Conservation (phyloP, 2,329 filamentous ascomycete species). For the Xylaria sp. region DNA sequence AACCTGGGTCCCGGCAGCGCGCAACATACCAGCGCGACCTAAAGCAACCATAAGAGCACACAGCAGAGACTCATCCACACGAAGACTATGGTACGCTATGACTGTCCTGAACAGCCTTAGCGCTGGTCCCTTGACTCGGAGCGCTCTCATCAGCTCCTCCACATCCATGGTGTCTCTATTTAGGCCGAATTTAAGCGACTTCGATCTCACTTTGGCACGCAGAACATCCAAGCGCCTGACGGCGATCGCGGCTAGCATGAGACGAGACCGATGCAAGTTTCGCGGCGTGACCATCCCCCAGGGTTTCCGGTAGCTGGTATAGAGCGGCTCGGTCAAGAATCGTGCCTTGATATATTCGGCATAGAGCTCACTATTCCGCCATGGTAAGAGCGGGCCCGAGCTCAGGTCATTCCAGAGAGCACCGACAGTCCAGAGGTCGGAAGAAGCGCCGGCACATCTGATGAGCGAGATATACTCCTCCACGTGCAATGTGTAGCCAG, state of each 20-base stretch:
- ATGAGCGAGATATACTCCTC: conserved; percentile 60
- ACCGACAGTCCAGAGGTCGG: conserved; percentile 52
- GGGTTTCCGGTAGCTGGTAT: conserved; percentile 59
- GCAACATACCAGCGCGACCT: conserved; percentile 53
- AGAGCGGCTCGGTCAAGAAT: conserved; percentile 59
- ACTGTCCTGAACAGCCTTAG: conserved; percentile 48
- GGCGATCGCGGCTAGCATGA: conserved; percentile 12
- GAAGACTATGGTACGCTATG: conserved; percentile 42
- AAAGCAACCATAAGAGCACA: conserved; percentile 58
- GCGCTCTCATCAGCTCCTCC: conserved; percentile 48
- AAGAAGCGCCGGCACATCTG: conserved; percentile 60
- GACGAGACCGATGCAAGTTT: conserved; percentile 49
- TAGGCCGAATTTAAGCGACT: conserved; percentile 47
- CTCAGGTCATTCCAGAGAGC: conserved; percentile 53
- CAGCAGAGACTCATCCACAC: conserved; percentile 54
- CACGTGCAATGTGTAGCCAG: conserved; percentile 47
- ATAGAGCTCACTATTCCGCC: conserved; percentile 48
- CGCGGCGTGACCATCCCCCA: conserved; percentile 56
- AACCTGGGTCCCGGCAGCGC: conserved; percentile 49
- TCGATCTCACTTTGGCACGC: conserved; percentile 30
- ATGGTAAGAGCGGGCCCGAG: conserved; percentile 37
- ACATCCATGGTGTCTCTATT: conserved; percentile 44
- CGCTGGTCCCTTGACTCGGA: conserved; percentile 47
- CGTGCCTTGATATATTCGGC: conserved; percentile 61
- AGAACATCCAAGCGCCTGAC: conserved; percentile 43